Evolutionary conservation across 345 rosid genomes (phyloP).

Genomic region (Psidium guajava): DNA sequence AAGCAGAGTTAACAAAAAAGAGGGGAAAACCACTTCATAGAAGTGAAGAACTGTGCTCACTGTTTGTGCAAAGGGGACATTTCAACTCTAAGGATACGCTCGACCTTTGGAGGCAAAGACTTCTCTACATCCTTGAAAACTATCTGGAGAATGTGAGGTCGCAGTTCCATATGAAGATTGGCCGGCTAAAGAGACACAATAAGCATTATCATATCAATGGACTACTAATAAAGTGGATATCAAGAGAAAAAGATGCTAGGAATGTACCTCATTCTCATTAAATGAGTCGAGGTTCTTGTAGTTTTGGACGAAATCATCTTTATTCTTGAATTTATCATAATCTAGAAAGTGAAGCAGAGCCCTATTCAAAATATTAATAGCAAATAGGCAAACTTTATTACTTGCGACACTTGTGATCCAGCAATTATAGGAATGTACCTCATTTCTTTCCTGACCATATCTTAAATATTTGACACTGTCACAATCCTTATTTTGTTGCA

Average conservation of each 20-base stretch:
- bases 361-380: slow-evolving; percentile 23
- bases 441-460: too few relatives aligned
- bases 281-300: slow-evolving; percentile 97
- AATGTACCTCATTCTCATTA: slow-evolving; percentile 78
- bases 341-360: slow-evolving; percentile 98
- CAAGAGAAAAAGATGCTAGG: not conserved
- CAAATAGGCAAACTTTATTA: not conserved
- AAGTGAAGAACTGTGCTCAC: slow-evolving; percentile 28
- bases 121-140: slow-evolving; percentile 98
- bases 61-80: slow-evolving; percentile 99
- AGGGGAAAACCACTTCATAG: not conserved
- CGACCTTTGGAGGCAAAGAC: slow-evolving; percentile 97
- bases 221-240: not conserved
- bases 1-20: not conserved
- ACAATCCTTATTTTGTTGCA: too few relatives aligned
- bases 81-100: slow-evolving; percentile 97
- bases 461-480: slow-evolving; percentile 57
- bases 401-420: not conserved
- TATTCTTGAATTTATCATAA: slow-evolving; percentile 75
- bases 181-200: slow-evolving; percentile 51
- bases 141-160: slow-evolving; percentile 96
- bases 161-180: slow-evolving; percentile 92
- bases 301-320: slow-evolving; percentile 92
- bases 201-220: slow-evolving; percentile 1
- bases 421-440: too few relatives aligned